phyloP scores from a whole-genome alignment of 352 stramenopile genomes.

The Elongisporangium senticosum region DNA sequence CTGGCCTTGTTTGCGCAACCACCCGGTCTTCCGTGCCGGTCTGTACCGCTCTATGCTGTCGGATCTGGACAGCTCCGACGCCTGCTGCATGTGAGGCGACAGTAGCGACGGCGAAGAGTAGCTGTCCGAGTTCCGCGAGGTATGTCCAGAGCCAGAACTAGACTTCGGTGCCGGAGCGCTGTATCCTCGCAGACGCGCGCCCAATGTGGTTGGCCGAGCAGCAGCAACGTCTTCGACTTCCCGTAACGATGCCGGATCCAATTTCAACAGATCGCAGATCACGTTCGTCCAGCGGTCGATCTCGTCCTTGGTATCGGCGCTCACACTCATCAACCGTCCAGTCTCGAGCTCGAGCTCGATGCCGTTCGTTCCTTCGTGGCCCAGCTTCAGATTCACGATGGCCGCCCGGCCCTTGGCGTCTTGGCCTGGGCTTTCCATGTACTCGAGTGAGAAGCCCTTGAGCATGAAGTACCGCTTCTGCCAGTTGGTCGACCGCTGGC shows the following conservation, averaged over 20 bases:
- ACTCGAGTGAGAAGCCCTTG: constrained; percentile 51
- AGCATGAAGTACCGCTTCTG: constrained; percentile 75
- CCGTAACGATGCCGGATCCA: constrained; percentile 14
- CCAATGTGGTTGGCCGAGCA: not conserved
- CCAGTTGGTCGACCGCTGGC: constrained; percentile 50
- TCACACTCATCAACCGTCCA: constrained; percentile 57
- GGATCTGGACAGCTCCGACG: not conserved
- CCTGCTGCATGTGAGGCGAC: not conserved
- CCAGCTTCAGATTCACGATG: constrained; percentile 55
- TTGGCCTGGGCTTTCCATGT: constrained; percentile 56
- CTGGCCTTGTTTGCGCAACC: constrained; percentile 76
- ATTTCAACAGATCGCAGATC: constrained; percentile 50
- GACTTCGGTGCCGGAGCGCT: not conserved
- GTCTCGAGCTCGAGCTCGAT: constrained; percentile 66
- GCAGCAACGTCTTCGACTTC: constrained; percentile 6
- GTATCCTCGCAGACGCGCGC: not conserved
- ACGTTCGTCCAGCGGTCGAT: constrained; percentile 58
- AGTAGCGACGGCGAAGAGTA: not conserved
- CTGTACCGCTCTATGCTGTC: not conserved
- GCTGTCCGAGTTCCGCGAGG: not conserved
- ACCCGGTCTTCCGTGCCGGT: constrained; percentile 47
- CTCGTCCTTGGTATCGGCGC: constrained; percentile 43
- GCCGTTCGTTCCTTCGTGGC: constrained; percentile 33
- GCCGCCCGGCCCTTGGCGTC: constrained; percentile 50
- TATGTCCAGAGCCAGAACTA: not conserved